These are phyloP conservation scores for Eutrema yunnanense DNA, from an alignment of 345 rosid species.

Conservation along the genomic window DNA sequence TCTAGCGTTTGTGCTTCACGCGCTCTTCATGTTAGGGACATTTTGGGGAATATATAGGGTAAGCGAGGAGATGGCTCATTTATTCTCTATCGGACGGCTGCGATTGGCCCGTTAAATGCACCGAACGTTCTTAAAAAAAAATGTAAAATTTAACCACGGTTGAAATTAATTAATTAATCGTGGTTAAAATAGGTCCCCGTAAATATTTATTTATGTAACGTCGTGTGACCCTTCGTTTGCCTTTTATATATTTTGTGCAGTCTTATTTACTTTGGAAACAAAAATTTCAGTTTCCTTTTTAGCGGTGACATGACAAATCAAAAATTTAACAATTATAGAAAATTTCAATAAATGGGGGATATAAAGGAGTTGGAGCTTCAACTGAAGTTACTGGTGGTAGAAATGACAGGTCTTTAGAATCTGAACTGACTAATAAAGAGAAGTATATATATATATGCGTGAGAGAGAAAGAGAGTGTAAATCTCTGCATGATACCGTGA, in stretches of 20 bases:
- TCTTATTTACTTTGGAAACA: neutral
- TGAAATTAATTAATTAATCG: neutral
- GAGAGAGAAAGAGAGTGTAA: no score
- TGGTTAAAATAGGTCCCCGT: neutral
- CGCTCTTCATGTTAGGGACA: neutral
- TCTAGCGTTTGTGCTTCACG: neutral
- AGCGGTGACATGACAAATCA: conserved; percentile 7
- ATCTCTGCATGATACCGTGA: conserved; percentile 29
- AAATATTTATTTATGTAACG: neutral
- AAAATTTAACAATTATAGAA: neutral
- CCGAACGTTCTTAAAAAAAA: neutral
- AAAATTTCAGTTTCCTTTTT: conserved; percentile 10
- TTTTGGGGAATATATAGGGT: neutral
- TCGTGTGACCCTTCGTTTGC: conserved; percentile 12
- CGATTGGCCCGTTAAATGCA: conserved; percentile 4
- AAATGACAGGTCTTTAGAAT: conserved; percentile 24
- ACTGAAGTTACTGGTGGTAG: conserved; percentile 19
- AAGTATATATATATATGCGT: neutral
- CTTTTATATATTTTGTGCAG: neutral
- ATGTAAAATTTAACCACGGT: neutral
- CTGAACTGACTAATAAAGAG: neutral
- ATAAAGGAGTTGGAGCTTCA: neutral
- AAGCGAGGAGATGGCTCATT: neutral
- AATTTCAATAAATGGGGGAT: neutral
- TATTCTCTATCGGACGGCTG: conserved; percentile 20